Percentiles rank a stretch among this genome's conserved stretches.
phyloP scores from a whole-genome alignment of 1,284 basidiomycete genomes.

The Austropuccinia psidii region DNA sequence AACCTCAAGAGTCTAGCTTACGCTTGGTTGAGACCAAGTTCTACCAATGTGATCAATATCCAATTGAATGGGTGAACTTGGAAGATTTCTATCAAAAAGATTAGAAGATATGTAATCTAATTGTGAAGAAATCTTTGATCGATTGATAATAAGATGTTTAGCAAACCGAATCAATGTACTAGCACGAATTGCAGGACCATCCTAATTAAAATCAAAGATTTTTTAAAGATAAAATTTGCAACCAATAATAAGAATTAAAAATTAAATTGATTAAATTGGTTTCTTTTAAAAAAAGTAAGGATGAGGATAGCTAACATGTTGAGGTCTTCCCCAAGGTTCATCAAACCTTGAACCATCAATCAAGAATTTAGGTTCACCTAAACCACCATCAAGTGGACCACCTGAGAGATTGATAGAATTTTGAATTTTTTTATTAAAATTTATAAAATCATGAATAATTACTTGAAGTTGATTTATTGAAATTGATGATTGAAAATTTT shows the following conservation, averaged over 20 bases:
- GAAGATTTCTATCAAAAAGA: conserved; percentile 8
- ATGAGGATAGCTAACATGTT: conserved; percentile 39
- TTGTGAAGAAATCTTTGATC: neutral
- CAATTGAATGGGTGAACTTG: conserved; percentile 29
- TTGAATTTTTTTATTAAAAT: conserved; percentile 49
- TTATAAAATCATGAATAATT: conserved; percentile 45
- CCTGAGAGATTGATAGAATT: conserved; percentile 49
- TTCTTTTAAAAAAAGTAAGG: neutral
- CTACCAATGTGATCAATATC: conserved; percentile 39
- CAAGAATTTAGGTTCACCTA: conserved; percentile 55
- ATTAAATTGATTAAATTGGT: neutral
- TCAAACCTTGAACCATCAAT: conserved; percentile 49
- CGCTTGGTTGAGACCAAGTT: conserved; percentile 36
- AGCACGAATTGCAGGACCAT: conserved; percentile 39
- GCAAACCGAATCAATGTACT: conserved; percentile 36
- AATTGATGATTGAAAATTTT: conserved; percentile 42
- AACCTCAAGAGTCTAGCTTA: neutral
- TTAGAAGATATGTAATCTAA: conserved; percentile 1
- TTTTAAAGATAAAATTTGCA: neutral
- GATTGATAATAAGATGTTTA: conserved; percentile 26
- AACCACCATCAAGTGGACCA: conserved; percentile 49
- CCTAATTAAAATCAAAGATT: conserved; percentile 22
- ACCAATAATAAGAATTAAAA: neutral
- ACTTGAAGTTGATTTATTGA: neutral
- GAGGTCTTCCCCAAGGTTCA: conserved; percentile 51